Evolutionary conservation across 1,284 basidiomycete species (phyloP).

Genomic region (Retiboletus fuscus): DNA sequence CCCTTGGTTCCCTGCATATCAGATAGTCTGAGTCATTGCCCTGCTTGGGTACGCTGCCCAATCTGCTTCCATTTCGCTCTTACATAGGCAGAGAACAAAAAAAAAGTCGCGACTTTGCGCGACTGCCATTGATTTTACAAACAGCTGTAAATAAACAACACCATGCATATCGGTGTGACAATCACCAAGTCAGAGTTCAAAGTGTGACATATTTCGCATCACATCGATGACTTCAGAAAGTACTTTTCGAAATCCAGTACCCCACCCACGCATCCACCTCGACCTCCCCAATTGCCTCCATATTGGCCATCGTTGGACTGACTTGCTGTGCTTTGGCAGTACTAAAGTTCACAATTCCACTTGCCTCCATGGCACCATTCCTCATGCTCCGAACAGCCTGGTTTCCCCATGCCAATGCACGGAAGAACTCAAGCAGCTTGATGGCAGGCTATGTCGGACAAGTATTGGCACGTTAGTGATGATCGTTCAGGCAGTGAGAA

Average conservation of each 20-base stretch:
- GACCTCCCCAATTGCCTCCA: not conserved
- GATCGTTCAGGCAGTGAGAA: not conserved
- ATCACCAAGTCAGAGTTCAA: too few relatives aligned
- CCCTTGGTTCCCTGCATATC: too few relatives aligned
- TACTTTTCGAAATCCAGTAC: conserved; percentile 25
- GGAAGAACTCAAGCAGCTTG: not conserved
- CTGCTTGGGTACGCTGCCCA: too few relatives aligned
- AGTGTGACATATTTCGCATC: not conserved
- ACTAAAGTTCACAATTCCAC: not conserved
- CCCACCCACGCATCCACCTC: conserved; percentile 21
- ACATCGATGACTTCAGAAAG: not conserved
- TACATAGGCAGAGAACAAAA: too few relatives aligned
- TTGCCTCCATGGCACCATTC: not conserved
- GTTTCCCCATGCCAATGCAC: not conserved
- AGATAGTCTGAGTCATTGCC: too few relatives aligned
- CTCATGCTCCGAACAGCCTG: not conserved
- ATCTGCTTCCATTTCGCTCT: too few relatives aligned
- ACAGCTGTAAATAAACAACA: too few relatives aligned
- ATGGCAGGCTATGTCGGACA: not conserved
- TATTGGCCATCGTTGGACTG: not conserved
- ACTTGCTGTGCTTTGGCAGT: not conserved
- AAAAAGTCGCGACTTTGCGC: too few relatives aligned
- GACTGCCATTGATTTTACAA: too few relatives aligned
- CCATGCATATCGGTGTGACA: too few relatives aligned
- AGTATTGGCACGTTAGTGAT: not conserved